A percentile compares a stretch with the other conserved stretches of the same genome.
phyloP scores from a whole-genome alignment of 2,329 filamentous ascomycete genomes.

The Phaeomoniella chlamydospora region DNA sequence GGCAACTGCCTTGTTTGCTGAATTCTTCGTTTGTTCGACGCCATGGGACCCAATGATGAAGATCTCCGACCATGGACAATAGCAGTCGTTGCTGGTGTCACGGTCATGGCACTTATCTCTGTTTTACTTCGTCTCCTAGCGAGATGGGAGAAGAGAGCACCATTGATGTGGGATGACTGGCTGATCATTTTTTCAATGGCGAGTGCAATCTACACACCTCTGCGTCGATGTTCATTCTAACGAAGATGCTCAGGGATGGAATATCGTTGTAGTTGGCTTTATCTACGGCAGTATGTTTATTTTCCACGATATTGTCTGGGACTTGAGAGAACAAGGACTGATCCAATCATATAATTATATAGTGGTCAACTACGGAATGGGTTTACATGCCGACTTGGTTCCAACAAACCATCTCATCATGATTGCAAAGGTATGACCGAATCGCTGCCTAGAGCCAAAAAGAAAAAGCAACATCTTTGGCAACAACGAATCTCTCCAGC shows the following conservation, averaged over 20 bases:
- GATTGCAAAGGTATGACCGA: background rate
- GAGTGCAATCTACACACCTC: no score
- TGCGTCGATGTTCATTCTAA: no score
- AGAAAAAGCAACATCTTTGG: background rate
- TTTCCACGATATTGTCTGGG: no score
- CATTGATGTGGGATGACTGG: background rate
- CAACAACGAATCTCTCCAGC: no score
- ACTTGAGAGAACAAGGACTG: no score
- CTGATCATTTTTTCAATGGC: background rate
- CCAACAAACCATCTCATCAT: background rate
- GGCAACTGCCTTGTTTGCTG: background rate
- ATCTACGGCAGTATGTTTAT: background rate
- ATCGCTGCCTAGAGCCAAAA: background rate
- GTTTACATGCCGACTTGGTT: background rate
- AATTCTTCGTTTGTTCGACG: no score
- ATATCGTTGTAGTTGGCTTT: background rate
- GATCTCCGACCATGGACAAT: background rate
- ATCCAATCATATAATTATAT: no score
- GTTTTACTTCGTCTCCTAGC: background rate
- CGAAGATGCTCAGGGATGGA: background rate
- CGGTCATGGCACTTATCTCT: background rate
- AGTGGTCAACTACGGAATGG: background rate
- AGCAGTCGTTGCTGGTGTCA: background rate
- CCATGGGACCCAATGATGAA: background rate
- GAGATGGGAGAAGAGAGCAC: background rate